A percentile compares a stretch with the other conserved stretches of the same genome.
phyloP scores from a whole-genome alignment of 495 filamentous ascomycete genomes.

The Sporormia fimetaria region DNA sequence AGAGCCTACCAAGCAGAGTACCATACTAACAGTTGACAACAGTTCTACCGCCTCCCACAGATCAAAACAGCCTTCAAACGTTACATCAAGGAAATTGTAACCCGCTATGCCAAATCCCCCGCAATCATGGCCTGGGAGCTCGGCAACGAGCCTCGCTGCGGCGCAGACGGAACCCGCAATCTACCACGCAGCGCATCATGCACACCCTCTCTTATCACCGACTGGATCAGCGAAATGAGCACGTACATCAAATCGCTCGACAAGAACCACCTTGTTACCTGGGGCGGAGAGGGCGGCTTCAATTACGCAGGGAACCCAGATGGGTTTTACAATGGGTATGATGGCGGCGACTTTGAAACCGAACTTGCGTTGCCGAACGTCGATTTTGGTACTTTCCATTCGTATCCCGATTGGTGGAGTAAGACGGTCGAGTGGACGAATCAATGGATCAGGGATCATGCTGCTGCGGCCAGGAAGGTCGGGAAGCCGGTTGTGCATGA shows the following conservation, averaged over 20 bases:
- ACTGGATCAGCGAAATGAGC: slow-evolving; percentile 39
- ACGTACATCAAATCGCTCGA: slow-evolving; percentile 43
- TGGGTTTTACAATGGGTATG: slow-evolving; percentile 43
- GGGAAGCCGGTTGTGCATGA: slow-evolving; percentile 60
- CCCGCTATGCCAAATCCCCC: slow-evolving; percentile 39
- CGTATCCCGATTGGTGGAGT: slow-evolving; percentile 47
- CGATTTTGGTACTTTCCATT: slow-evolving; percentile 58
- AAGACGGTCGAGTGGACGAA: slow-evolving; percentile 35
- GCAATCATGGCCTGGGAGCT: slow-evolving; percentile 47
- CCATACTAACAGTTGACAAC: slow-evolving; percentile 1
- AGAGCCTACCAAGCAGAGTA: not conserved
- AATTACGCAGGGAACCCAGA: no score
- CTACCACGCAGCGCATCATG: slow-evolving; percentile 30
- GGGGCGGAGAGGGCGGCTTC: no score
- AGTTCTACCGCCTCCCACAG: slow-evolving; percentile 37
- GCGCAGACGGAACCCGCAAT: slow-evolving; percentile 35
- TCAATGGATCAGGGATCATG: slow-evolving; percentile 52
- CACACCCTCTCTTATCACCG: slow-evolving; percentile 33
- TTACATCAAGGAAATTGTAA: slow-evolving; percentile 42
- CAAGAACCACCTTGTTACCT: no score
- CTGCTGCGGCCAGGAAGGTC: slow-evolving; percentile 40
- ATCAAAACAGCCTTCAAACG: slow-evolving; percentile 37
- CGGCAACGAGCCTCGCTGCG: slow-evolving; percentile 43
- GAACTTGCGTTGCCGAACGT: slow-evolving; percentile 47
- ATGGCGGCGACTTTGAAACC: slow-evolving; percentile 54